phyloP scores from a whole-genome alignment of 495 filamentous ascomycete genomes.

The Penicillium arizonense region DNA sequence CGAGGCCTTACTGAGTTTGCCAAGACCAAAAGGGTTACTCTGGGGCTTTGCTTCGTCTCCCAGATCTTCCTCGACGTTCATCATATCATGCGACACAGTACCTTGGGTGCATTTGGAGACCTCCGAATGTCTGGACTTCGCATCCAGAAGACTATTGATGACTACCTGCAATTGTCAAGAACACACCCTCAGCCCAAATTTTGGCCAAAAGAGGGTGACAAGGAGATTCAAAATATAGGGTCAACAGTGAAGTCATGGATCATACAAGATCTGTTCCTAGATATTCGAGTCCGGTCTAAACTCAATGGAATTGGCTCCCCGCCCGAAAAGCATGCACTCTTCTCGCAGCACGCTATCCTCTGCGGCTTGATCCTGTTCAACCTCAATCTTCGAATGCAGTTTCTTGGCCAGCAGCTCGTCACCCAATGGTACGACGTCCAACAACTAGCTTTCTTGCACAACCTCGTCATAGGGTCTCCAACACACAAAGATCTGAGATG shows the following conservation, averaged over 20 bases:
- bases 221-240: slow-evolving; percentile 18
- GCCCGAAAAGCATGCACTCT: slow-evolving; percentile 28
- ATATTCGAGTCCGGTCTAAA: slow-evolving; percentile 11
- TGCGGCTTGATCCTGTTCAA: slow-evolving; percentile 27
- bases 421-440: slow-evolving; percentile 31
- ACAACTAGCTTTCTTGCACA: slow-evolving; percentile 28
- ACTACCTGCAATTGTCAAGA: slow-evolving; percentile 22
- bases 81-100: slow-evolving; percentile 28
- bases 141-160: slow-evolving; percentile 27
- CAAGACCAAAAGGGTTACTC: slow-evolving; percentile 23
- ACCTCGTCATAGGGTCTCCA: slow-evolving; percentile 18
- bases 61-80: slow-evolving; percentile 35
- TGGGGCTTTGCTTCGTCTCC: slow-evolving; percentile 31
- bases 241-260: slow-evolving; percentile 22
- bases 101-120: slow-evolving; percentile 24
- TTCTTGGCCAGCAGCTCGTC: slow-evolving; percentile 25
- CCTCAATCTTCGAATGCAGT: slow-evolving; percentile 26
- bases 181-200: slow-evolving; percentile 24
- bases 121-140: slow-evolving; percentile 29
- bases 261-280: slow-evolving; percentile 21
- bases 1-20: slow-evolving; percentile 25
- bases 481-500: slow-evolving; percentile 22
- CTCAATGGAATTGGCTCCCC: background rate
- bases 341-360: slow-evolving; percentile 28
- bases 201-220: slow-evolving; percentile 28